phyloP scores from a whole-genome alignment of 2,329 filamentous ascomycete genomes.

The Helotiales sp. region DNA sequence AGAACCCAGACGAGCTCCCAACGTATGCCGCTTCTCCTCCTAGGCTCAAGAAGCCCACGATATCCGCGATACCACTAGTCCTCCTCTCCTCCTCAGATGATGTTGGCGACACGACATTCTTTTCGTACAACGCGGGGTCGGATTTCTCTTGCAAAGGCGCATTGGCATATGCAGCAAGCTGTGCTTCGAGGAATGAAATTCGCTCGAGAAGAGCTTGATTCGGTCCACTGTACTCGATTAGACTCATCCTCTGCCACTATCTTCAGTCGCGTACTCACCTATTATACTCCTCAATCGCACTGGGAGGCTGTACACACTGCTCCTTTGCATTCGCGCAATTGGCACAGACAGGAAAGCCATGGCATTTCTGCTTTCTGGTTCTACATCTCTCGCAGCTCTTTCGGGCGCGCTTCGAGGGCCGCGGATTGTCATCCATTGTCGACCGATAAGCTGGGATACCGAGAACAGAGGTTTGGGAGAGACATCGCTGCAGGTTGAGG shows the following conservation, averaged over 20 bases:
- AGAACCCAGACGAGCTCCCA: slow-evolving; percentile 49
- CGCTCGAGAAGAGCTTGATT: slow-evolving; percentile 29
- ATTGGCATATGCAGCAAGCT: slow-evolving; percentile 28
- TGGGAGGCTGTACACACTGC: slow-evolving; percentile 29
- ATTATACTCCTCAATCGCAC: slow-evolving; percentile 31
- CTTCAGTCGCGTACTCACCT: slow-evolving; percentile 17
- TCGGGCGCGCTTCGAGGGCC: slow-evolving; percentile 30
- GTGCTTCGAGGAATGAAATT: slow-evolving; percentile 30
- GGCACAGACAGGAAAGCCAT: slow-evolving; percentile 29
- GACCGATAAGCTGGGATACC: not conserved
- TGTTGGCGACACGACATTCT: slow-evolving; percentile 9
- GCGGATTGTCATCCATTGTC: slow-evolving; percentile 28
- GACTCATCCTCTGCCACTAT: not conserved
- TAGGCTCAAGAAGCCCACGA: slow-evolving; percentile 50
- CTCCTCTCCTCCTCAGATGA: slow-evolving; percentile 16
- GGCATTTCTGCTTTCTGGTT: slow-evolving; percentile 30
- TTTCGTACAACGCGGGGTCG: slow-evolving; percentile 6
- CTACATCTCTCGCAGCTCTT: slow-evolving; percentile 30
- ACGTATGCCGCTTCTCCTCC: slow-evolving; percentile 51
- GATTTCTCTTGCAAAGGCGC: slow-evolving; percentile 10
- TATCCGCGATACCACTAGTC: slow-evolving; percentile 40
- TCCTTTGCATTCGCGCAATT: slow-evolving; percentile 31
- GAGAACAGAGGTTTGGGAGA: not conserved
- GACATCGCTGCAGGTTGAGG: slow-evolving; percentile 1
- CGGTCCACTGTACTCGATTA: slow-evolving; percentile 22